Conservation (phyloP, 495 filamentous ascomycete species). For the Aspergillus carlsbadensis region DNA sequence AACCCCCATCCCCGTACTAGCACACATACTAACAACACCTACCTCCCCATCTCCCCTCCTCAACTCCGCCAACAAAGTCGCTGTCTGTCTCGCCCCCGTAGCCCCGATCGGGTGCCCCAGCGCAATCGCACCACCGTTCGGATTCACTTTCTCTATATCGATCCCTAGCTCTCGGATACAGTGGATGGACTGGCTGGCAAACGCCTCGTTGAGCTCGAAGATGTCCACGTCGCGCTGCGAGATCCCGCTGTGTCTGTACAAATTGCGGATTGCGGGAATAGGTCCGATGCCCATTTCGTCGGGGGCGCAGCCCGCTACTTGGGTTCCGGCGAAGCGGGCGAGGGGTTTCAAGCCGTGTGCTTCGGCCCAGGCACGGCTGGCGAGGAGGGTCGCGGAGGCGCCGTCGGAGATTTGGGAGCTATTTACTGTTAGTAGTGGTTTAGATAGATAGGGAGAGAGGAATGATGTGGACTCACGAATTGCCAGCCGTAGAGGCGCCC, state of each 20-base stretch:
- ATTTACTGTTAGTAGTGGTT: not conserved
- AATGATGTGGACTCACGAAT: conserved; percentile 27
- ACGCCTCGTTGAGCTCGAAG: conserved; percentile 89
- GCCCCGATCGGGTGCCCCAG: conserved; percentile 18
- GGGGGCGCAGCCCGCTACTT: conserved; percentile 75
- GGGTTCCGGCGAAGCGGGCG: conserved; percentile 81
- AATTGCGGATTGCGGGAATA: conserved; percentile 79
- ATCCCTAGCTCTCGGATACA: conserved; percentile 69
- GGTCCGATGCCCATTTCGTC: conserved; percentile 93
- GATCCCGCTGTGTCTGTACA: conserved; percentile 68
- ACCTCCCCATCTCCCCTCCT: conserved; percentile 69
- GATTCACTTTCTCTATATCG: conserved; percentile 51
- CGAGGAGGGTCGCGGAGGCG: conserved; percentile 78
- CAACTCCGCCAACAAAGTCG: conserved; percentile 69
- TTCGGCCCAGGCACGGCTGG: conserved; percentile 76
- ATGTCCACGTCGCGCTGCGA: conserved; percentile 73
- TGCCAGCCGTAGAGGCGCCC: conserved; percentile 73
- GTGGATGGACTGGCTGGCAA: conserved; percentile 87
- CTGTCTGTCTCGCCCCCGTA: conserved; percentile 71
- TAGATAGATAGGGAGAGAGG: too few species aligned
- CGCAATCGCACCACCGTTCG: conserved; percentile 2
- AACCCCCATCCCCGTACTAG: conserved; percentile 80
- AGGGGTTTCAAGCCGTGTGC: conserved; percentile 78
- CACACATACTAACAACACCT: conserved; percentile 74
- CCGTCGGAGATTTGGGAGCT: conserved; percentile 42